Conservation (phyloP, 1,284 basidiomycete species). For the Salmacisia buchloeana region DNA sequence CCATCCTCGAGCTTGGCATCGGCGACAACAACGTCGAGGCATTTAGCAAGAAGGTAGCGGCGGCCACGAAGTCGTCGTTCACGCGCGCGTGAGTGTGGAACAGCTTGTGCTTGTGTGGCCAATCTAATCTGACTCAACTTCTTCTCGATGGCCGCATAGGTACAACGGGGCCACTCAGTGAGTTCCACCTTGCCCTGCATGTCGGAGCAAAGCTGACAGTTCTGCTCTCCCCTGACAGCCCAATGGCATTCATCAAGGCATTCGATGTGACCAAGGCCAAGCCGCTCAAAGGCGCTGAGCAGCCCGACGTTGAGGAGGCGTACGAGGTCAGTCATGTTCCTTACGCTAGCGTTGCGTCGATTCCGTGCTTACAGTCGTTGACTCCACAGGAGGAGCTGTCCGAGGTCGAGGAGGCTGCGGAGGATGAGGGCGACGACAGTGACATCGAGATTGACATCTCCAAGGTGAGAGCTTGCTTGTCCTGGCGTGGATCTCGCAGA, state of each 20-base stretch:
- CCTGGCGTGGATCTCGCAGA: background rate
- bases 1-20: slow-evolving; percentile 84
- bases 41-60: slow-evolving; percentile 74
- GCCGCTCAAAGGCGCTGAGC: slow-evolving; percentile 22
- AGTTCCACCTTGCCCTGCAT: slow-evolving; percentile 19
- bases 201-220: background rate
- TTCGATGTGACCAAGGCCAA: slow-evolving; percentile 18
- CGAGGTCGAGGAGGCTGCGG: slow-evolving; percentile 8
- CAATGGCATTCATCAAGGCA: slow-evolving; percentile 38
- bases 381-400: background rate
- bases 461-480: background rate
- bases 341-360: background rate
- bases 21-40: slow-evolving; percentile 64
- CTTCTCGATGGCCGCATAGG: slow-evolving; percentile 36
- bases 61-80: slow-evolving; percentile 74
- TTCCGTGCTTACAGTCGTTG: background rate
- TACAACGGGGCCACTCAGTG: slow-evolving; percentile 50
- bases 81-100: slow-evolving; percentile 60
- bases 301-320: slow-evolving; percentile 38
- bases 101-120: background rate
- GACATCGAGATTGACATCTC: slow-evolving; percentile 9
- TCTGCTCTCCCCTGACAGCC: slow-evolving; percentile 11
- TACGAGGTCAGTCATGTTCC: background rate
- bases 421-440: slow-evolving; percentile 10
- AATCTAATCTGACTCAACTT: background rate